Base-by-base conservation (phyloP, 139 green algal species). In the Chlorokybus atmophyticus region DNA sequence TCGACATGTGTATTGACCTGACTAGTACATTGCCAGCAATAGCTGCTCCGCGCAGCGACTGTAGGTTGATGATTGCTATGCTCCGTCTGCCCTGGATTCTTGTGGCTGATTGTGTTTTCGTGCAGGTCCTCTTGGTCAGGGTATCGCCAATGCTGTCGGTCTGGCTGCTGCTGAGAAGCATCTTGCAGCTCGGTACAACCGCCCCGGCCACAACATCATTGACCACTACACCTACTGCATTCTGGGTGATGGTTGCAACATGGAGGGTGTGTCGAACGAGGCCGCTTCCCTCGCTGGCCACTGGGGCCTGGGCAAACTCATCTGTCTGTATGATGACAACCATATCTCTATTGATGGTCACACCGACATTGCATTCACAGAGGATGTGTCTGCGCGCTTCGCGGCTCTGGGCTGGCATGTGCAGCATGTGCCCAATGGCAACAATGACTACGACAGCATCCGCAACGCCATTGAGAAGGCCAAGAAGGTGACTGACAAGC, bases 151-250 rank as follows among this genome's bases (percentile, higher is more conserved):
- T 69, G 86, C 80, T 32, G 90, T 98, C 14, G 91, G 91, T 55
- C 64, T 98, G 49, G 91, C 91, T 25, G 67, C 82, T 27, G 83
- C 86, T 47, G 91, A 98, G 79, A 83, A 84, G 32, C 83, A 97
- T 73, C 73, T 98, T 57, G 91, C 88, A 26, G 87, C 83, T 2
- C 85, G 88, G 67, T 98, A 94, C 88, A 98, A 98, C 88, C 95
- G 95, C 84, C 86, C 88, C 19, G 90, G 86, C 58, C 62, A 57
- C 32, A 68, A 70, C 32, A 62, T 96, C n/a, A 78, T 98, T 0
- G 90, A 98, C 81, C 87, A 98, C 80, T 95, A 95, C 88, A 98
- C 91, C 73, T 98, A 95, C 83, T 85, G 76, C 69, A 95, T 96
- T 74, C 77, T 95, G 74, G 88, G 88, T 42, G 91, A 98, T 57